phyloP scores from a whole-genome alignment of 2,329 filamentous ascomycete genomes.

The Calonectria leucothoes region DNA sequence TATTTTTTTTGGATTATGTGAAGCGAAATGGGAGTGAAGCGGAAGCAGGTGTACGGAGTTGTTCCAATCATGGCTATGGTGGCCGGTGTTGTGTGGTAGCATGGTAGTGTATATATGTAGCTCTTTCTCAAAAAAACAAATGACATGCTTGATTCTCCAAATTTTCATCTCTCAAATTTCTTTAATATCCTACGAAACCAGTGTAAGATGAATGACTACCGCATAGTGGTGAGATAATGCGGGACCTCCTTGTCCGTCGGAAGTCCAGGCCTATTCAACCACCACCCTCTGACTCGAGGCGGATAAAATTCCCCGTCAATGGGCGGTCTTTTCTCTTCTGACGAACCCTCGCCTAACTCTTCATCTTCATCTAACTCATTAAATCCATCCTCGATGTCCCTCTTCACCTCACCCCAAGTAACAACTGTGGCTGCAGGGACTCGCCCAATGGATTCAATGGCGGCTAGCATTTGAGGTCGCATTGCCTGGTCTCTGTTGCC shows the following conservation, averaged over 20 bases:
- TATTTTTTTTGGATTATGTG: background rate
- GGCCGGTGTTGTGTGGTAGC: background rate
- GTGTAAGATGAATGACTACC: background rate
- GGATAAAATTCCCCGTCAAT: conserved; percentile 15
- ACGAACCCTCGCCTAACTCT: background rate
- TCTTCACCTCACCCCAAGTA: conserved; percentile 31
- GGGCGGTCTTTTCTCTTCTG: background rate
- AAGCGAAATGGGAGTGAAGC: background rate
- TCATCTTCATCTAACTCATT: conserved; percentile 3
- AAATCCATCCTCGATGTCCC: conserved; percentile 31
- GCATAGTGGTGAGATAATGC: background rate
- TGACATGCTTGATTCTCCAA: conserved; percentile 7
- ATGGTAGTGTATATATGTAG: conserved; percentile 1
- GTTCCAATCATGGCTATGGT: background rate
- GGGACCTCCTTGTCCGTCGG: conserved; percentile 22
- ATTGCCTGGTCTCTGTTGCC: background rate
- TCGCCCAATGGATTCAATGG: background rate
- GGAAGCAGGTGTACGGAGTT: conserved; percentile 1
- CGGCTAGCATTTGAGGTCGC: conserved; percentile 8
- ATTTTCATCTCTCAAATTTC: background rate
- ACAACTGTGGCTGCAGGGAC: conserved; percentile 16
- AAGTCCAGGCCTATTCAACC: conserved; percentile 31
- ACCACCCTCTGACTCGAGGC: conserved; percentile 34
- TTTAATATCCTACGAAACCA: background rate
- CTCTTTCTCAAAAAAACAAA: background rate